A percentile compares a stretch with the other conserved stretches of the same genome.
These are phyloP conservation scores for Coemansia pectinata DNA, from an alignment of 192 early-diverging fungal genomes.

Conservation along the genomic window DNA sequence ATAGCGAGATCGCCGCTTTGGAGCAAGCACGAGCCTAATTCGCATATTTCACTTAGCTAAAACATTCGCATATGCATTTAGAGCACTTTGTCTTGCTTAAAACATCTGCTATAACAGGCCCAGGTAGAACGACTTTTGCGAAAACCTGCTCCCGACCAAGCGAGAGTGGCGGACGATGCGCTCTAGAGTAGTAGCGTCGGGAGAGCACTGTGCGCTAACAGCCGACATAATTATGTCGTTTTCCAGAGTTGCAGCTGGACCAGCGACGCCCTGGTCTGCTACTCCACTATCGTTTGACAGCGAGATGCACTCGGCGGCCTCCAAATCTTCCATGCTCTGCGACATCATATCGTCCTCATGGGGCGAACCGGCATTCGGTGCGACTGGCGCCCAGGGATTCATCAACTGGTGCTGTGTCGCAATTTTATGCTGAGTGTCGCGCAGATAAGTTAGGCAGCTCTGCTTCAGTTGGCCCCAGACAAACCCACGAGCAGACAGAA, in stretches of 20 bases:
- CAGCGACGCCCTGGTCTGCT: not conserved
- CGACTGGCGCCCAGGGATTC: slow-evolving; percentile 24
- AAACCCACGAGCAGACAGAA: slow-evolving; percentile 28
- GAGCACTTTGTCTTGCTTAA: not conserved
- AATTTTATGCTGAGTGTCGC: slow-evolving; percentile 30
- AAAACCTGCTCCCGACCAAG: slow-evolving; percentile 28
- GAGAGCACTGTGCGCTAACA: slow-evolving; percentile 10
- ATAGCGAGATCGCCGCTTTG: slow-evolving; percentile 3
- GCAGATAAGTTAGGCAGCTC: slow-evolving; percentile 37
- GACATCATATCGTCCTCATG: not conserved
- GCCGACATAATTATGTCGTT: slow-evolving; percentile 18
- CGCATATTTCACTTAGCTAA: not conserved
- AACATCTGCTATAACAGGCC: slow-evolving; percentile 4
- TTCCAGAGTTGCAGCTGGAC: slow-evolving; percentile 5
- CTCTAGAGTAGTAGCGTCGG: slow-evolving; percentile 29
- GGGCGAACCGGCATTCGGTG: not conserved
- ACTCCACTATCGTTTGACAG: not conserved
- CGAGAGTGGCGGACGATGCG: slow-evolving; percentile 42
- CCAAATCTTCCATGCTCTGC: not conserved
- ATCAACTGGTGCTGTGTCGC: slow-evolving; percentile 21
- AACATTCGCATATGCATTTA: slow-evolving; percentile 5
- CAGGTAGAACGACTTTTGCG: slow-evolving; percentile 19
- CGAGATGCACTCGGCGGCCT: not conserved
- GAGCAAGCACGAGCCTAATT: not conserved
- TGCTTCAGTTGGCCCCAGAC: slow-evolving; percentile 44